Percentiles rank a stretch among this genome's conserved stretches.
Evolutionary conservation across 805 yeast genomes (phyloP).

Genomic region (Wickerhamomyces ciferrii): DNA sequence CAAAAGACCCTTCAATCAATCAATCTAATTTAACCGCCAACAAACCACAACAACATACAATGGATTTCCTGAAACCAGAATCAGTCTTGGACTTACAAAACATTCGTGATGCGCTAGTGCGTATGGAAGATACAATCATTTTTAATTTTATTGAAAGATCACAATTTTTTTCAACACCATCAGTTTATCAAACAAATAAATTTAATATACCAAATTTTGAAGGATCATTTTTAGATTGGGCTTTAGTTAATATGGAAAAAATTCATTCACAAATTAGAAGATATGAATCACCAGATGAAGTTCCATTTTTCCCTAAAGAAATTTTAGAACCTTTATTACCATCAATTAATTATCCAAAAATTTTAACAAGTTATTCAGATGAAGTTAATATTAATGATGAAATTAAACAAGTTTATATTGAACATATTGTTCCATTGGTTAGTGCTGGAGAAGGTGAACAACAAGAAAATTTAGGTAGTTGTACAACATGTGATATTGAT

Average conservation of each 20-base stretch:
- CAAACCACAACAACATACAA: too few relatives aligned
- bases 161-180: conserved; percentile 71
- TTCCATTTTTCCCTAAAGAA: conserved; percentile 76
- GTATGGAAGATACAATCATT: conserved; percentile 96
- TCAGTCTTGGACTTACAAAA: conserved; percentile 76
- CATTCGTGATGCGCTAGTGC: conserved; percentile 76
- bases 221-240: conserved; percentile 87
- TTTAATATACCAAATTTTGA: conserved; percentile 60
- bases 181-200: conserved; percentile 61
- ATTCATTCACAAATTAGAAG: conserved; percentile 79
- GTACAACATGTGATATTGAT: conserved; percentile 80
- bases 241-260: conserved; percentile 68
- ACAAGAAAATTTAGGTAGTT: conserved; percentile 81
- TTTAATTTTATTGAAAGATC: conserved; percentile 91
- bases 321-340: conserved; percentile 72
- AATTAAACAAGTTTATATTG: conserved; percentile 63
- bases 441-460: conserved; percentile 69
- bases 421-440: conserved; percentile 70
- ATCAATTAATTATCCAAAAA: conserved; percentile 67
- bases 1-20: too few relatives aligned
- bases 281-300: conserved; percentile 91
- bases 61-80: conserved; percentile 84
- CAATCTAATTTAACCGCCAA: too few relatives aligned
- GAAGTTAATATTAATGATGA: conserved; percentile 72
- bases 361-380: conserved; percentile 68